Base-by-base conservation (phyloP, 306 rosid species). In the Acacia confusa region DNA sequence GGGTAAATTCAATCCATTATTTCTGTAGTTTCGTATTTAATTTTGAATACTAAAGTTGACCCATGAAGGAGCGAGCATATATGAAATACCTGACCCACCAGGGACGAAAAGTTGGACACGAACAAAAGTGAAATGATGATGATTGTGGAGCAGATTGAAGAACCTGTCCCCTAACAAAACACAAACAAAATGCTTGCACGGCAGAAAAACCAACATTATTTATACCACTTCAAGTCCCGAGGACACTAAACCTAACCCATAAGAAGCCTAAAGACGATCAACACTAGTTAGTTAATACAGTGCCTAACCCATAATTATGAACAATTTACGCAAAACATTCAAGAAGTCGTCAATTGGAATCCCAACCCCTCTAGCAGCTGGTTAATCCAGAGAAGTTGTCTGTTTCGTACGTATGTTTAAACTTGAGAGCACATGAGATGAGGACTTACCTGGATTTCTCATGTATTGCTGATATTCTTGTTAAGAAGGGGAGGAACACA, bases 281-380 rank as follows among this genome's bases (percentile, higher is more conserved):
- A 25, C 69, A 25, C 69, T 85, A 86, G 78, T 70, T 2, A 70
- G 81, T 44, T 66, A 52, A 74, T 32, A 36, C 30, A 48, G 44
- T 7, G 19, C 15, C 74, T 50, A 81, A 45, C 78, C 78, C 60
- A 61, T 80, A 25, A 76, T 34, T 34, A 75, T 74, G 82, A 82
- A 82, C 70, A 81, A 34, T 30, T 55, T 72, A 20, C 40, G 66
- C 58, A 22, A 53, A 48, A 82, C 20, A 65, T 72, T 32, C 64
- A 7, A 64, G 61, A 76, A 78, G 57, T 64, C 12, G 40, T 52
- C 77, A 68, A 20, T 70, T 58, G 58, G 74, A 79, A 27, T 38
- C 67, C 76, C 64, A 81, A 70, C 74, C 53, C 80, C 40, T 36
- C 82, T 80, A 82, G 63, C 69, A 83, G 70, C 63, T 73, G 78